phyloP scores from a whole-genome alignment of 768 basidiomycete species.

The Suillus occidentalis region DNA sequence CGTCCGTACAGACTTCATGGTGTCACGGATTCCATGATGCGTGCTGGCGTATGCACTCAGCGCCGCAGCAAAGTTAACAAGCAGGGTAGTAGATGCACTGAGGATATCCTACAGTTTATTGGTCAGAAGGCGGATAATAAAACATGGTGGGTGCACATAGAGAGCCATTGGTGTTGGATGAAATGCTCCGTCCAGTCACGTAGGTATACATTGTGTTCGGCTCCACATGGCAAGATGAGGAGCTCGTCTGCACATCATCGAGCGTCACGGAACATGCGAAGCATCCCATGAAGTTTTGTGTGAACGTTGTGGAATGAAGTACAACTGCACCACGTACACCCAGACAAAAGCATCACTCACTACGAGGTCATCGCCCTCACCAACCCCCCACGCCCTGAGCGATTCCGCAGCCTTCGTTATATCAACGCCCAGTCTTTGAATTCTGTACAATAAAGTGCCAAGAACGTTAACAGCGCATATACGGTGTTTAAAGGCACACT shows the following conservation, averaged over 20 bases:
- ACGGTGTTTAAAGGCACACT: slow-evolving; percentile 24
- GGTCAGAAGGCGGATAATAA: not conserved
- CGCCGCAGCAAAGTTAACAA: slow-evolving; percentile 66
- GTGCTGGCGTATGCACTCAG: slow-evolving; percentile 69
- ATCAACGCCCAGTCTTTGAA: slow-evolving; percentile 68
- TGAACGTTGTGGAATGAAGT: not conserved
- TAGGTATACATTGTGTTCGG: not conserved
- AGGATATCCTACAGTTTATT: slow-evolving; percentile 64
- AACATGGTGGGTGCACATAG: not conserved
- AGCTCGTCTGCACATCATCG: not conserved
- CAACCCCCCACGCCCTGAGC: slow-evolving; percentile 67
- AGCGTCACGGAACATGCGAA: not conserved
- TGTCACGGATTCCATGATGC: slow-evolving; percentile 58
- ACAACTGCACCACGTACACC: slow-evolving; percentile 5
- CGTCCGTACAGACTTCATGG: slow-evolving; percentile 81
- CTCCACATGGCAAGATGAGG: not conserved
- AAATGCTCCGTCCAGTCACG: not conserved
- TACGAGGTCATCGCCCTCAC: slow-evolving; percentile 81
- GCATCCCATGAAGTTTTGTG: not conserved
- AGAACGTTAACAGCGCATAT: not conserved
- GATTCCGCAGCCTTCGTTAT: slow-evolving; percentile 71
- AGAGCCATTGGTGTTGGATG: slow-evolving; percentile 2
- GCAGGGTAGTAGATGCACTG: slow-evolving; percentile 63
- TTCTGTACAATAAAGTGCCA: slow-evolving; percentile 31
- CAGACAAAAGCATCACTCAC: slow-evolving; percentile 41